Base-by-base conservation (phyloP, 805 yeast species). In the Naumovozyma castellii region DNA sequence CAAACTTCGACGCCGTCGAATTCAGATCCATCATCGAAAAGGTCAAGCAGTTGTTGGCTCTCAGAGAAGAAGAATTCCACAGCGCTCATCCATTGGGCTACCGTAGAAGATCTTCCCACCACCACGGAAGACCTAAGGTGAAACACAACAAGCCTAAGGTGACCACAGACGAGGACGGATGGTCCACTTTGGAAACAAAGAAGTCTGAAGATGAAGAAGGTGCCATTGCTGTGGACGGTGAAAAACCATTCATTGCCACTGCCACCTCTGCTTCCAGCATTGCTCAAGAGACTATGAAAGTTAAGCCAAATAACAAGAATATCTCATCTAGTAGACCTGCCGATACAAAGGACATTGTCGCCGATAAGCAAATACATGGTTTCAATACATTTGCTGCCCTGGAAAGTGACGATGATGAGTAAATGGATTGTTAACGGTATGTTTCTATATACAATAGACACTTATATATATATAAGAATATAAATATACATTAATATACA, bases 341-440 rank as follows among this genome's bases (percentile, higher is more conserved):
- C 36, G 87, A 81, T 54, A 68, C 83, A 16, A 75, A 80, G 58
- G 90, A 83, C 58, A 71, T 78, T 43, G 68, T 75, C 51, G 76
- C 85, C 31, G 85, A 79, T 47, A 75, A 78, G 47, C 81, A 75
- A 45, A 75, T 76, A 45, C 69, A 70, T 34, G 69, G 75, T 16
- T 84, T 83, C 71, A 84, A 84, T 61, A 90, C 92, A 3, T 84
- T 84, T 59, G 87, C 80, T 50, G 90, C 90, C 18, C 73, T 84
- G 55, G 81, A 74, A 20, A 67, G 65, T 42, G 76, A 70, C 22
- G 79, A 68, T 35, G 79, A 72, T 19, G 80, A 72, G 32, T 74
- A 71, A 36, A 36, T n/a, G n/a, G n/a, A n/a, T n/a, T n/a, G n/a
- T n/a, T n/a, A n/a, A n/a, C n/a, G n/a, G n/a, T n/a, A n/a, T n/a